Base-by-base conservation (phyloP, 148 eudicot species). In the Suaeda aralocaspica region DNA sequence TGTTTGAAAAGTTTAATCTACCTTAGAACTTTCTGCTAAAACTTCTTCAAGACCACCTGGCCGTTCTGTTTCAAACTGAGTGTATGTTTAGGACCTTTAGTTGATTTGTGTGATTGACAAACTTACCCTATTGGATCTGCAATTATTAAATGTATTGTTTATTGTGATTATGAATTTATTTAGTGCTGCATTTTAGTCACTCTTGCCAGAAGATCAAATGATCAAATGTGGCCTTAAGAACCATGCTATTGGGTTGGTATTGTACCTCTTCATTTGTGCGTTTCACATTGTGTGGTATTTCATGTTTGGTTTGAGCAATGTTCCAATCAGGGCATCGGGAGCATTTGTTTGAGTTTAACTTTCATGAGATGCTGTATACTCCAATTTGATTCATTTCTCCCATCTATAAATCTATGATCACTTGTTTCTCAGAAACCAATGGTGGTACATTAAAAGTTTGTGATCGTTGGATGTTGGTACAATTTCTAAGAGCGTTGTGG, bases 91-190 rank as follows among this genome's bases (percentile, higher is more conserved):
- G 48, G 41, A 66, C 45, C 55, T 66, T 41, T 66, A 30, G 67
- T 50, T 66, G 56, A 49, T 76, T 69, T 59, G 80, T 71, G 80
- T 71, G 80, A 12, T 59, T 66, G 68, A 16, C 58, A 22, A 45
- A 62, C 39, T 44, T 22, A 33, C 57, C 64, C 30, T 76, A 76
- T 70, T 70, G 74, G 66, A 50, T 52, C 64, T 68, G 46, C 70
- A 48, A 62, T 59, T 49, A 73, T 58, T 50, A 25, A 53, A 46
- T 48, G 51, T 46, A 57, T 42, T 28, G 66, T 65, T 46, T 46
- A 46, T 30, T 65, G 66, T 65, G 70, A 65, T 58, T 76, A 65
- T 69, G 46, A 75, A 63, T 29, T 28, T 75, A n/a, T 29, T 63
- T 62, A 42, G 58, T 31, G 19, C 3, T 30, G 13, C 57, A 48